Evolutionary conservation across 805 yeast species (phyloP), one percentile per base, ranked within the genome.

Genomic region (Cyberlindnera subsufficiens): DNA sequence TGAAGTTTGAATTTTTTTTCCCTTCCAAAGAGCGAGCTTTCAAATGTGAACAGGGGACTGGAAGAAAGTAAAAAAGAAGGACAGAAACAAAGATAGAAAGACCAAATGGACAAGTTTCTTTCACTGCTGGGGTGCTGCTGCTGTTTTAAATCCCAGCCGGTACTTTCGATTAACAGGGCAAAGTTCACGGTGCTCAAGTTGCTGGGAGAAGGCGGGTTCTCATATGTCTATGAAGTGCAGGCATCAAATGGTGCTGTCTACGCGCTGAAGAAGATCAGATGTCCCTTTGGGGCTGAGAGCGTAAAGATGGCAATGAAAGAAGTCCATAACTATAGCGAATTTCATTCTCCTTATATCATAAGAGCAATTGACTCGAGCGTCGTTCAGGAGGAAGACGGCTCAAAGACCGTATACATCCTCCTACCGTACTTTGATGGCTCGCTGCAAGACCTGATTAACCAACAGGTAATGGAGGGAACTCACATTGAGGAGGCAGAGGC

Each of bases 121-220:
- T 22, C 27, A 11, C 11, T 50, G 22, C 27, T 39, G 22, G 18
- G 37, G 17, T 53, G 55, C 30, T 39, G 47, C 5, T 47, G 50
- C 19, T 55, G 58, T 27, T 59, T 70, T 36, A 59, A 51, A 29
- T 49, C 60, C n/a, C 55, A 75, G 14, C 90, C 93, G 1, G 71
- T 71, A 8, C 65, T 89, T 10, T 56, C 68, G 15, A 75, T 90
- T 49, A 84, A 85, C 59, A 76, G 77, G 42, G 70, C 76, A 31
- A 67, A 68, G 38, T 86, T 82, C 65, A 71, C 68, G 53, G 82
- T 90, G 15, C 64, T 79, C 42, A 73, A 78, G 45, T 70, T 90
- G n/a, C 67, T 90, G 6, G 96, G 96, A 9, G 97, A 89, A 65
- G 95, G 96, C 3, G 95, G 93, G 13, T 85, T 84, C 58, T 82